A percentile compares a stretch with the other conserved stretches of the same genome.
phyloP scores from a whole-genome alignment of 2,329 filamentous ascomycete genomes.

The Trichoderma sp. region DNA sequence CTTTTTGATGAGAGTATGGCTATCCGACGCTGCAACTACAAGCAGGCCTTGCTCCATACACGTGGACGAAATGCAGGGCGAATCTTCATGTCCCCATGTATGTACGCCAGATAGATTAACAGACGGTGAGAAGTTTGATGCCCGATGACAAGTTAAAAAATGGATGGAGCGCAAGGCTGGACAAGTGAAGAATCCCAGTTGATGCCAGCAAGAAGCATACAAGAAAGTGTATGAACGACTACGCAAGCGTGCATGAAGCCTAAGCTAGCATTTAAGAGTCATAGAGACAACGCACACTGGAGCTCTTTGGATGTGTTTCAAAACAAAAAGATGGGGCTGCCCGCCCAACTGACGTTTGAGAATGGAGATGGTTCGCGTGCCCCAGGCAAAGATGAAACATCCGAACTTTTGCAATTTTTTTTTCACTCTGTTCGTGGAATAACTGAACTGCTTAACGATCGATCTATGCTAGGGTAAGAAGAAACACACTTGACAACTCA shows the following conservation, averaged over 20 bases:
- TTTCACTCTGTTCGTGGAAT: not conserved
- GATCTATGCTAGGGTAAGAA: too few relatives aligned
- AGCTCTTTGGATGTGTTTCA: conserved; percentile 9
- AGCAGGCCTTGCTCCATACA: not conserved
- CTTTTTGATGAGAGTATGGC: not conserved
- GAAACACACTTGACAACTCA: not conserved
- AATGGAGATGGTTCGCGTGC: not conserved
- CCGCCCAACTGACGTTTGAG: not conserved
- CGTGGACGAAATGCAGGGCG: not conserved
- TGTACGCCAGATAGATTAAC: conserved; percentile 21
- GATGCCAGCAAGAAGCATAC: conserved; percentile 2
- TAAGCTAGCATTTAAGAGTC: conserved; percentile 14
- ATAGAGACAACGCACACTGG: conserved; percentile 1
- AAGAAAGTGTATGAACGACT: too few relatives aligned
- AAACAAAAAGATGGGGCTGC: conserved; percentile 3
- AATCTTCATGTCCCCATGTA: not conserved
- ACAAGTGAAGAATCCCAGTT: not conserved
- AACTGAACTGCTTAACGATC: not conserved
- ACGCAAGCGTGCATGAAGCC: conserved; percentile 8
- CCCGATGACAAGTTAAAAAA: not conserved
- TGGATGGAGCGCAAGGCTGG: not conserved
- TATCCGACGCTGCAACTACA: not conserved
- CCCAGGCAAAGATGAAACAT: not conserved
- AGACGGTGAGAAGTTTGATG: conserved; percentile 18
- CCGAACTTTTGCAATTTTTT: not conserved